These are phyloP conservation scores for Aspergillus versicolor DNA, from an alignment of 2,329 filamentous ascomycete species.

Conservation along the genomic window DNA sequence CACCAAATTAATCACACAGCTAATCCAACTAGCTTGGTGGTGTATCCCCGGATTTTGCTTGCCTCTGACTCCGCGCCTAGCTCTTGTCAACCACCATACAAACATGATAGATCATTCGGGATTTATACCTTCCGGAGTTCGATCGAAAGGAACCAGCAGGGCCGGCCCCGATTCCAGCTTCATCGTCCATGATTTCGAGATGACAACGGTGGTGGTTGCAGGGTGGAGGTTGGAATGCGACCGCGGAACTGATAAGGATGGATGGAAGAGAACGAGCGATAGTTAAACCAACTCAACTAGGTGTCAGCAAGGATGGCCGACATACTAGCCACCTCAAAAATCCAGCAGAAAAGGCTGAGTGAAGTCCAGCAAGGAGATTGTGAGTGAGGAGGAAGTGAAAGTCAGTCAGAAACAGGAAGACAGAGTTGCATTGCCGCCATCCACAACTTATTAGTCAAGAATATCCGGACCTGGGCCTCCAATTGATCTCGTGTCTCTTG, in stretches of 20 bases:
- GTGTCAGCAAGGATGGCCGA: slow-evolving; percentile 14
- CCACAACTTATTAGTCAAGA: not conserved
- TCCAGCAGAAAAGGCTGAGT: slow-evolving; percentile 21
- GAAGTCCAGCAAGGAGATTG: not conserved
- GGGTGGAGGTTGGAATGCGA: slow-evolving; percentile 8
- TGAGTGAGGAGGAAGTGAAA: not conserved
- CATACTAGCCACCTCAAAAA: slow-evolving; percentile 27
- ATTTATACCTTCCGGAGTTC: slow-evolving; percentile 31
- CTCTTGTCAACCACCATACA: slow-evolving; percentile 9
- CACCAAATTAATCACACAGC: slow-evolving; percentile 90
- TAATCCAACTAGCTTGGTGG: slow-evolving; percentile 82
- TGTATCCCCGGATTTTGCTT: slow-evolving; percentile 67
- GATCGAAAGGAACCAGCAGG: slow-evolving; percentile 24
- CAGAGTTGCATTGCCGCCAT: not conserved
- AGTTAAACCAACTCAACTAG: slow-evolving; percentile 11
- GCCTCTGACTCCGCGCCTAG: slow-evolving; percentile 46
- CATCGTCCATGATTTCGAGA: slow-evolving; percentile 32
- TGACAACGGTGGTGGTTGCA: not conserved
- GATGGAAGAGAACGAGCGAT: slow-evolving; percentile 18
- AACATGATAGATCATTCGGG: not conserved
- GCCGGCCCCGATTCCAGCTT: slow-evolving; percentile 28
- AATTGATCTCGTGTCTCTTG: not conserved
- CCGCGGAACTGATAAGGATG: slow-evolving; percentile 19
- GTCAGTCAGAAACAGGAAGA: not conserved
- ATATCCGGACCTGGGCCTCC: not conserved